Percentiles rank a stretch among this genome's conserved stretches.
Conservation (phyloP, 2,329 filamentous ascomycete genomes). For the Sclerotinia minor region DNA sequence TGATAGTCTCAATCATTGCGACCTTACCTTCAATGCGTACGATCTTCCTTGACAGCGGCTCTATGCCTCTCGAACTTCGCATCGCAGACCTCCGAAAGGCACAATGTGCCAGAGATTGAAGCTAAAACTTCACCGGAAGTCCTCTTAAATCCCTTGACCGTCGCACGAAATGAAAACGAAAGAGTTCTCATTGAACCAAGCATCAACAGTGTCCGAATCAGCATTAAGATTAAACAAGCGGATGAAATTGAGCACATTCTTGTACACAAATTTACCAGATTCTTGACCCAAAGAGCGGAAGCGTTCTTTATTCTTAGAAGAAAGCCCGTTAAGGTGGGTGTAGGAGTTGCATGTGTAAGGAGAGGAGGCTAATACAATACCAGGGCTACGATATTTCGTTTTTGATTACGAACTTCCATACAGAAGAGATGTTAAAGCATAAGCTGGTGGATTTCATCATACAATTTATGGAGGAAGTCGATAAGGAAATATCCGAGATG, state of each 20-base stretch:
- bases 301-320: conserved; percentile 94
- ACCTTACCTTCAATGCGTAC: conserved; percentile 94
- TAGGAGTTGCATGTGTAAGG: not conserved
- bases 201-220: conserved; percentile 94
- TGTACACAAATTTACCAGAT: conserved; percentile 97
- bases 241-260: conserved; percentile 98
- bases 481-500: conserved; percentile 99
- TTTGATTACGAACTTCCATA: conserved; percentile 97
- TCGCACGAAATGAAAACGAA: conserved; percentile 96
- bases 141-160: conserved; percentile 83
- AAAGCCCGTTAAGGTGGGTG: conserved; percentile 83
- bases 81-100: conserved; percentile 91
- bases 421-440: conserved; percentile 97
- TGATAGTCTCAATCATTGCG: conserved; percentile 88
- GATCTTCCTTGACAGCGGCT: conserved; percentile 89
- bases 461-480: conserved; percentile 99
- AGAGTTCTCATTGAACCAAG: conserved; percentile 93
- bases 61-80: conserved; percentile 96
- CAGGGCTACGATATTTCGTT: conserved; percentile 99
- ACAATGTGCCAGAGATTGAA: conserved; percentile 98
- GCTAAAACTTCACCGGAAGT: conserved; percentile 91
- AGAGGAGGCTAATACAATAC: conserved; percentile 43
- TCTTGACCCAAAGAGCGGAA: conserved; percentile 93
- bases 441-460: conserved; percentile 99
- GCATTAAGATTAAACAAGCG: conserved; percentile 98